Conservation (phyloP, 139 green algal genomes). For the Chlamydomonas sp. region DNA sequence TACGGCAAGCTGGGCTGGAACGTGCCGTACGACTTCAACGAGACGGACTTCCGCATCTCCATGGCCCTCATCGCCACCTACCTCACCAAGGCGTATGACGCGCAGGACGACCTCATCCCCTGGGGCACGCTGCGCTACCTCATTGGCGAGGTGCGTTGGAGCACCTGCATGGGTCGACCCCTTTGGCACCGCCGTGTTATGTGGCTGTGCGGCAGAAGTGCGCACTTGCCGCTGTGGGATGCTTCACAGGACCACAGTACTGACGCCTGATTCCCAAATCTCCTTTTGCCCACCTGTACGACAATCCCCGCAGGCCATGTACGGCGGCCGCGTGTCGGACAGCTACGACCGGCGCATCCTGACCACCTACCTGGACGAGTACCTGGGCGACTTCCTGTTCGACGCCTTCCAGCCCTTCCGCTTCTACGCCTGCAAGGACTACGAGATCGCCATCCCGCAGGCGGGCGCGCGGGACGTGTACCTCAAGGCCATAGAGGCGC, state of each 20-base stretch:
- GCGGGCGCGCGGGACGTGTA: constrained; percentile 62
- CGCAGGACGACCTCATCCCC: constrained; percentile 72
- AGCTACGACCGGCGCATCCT: constrained; percentile 85
- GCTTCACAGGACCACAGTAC: too few relatives aligned
- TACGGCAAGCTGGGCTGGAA: constrained; percentile 96
- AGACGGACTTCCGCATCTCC: constrained; percentile 93
- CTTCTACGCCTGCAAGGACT: constrained; percentile 57
- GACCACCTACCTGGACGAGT: constrained; percentile 91
- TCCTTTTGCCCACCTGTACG: background rate
- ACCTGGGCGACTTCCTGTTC: constrained; percentile 94
- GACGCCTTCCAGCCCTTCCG: constrained; percentile 89
- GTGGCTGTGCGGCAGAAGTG: too few relatives aligned
- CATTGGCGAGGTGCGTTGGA: constrained; percentile 74
- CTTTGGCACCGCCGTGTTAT: background rate
- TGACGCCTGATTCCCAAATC: too few relatives aligned
- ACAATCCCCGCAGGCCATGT: constrained; percentile 43
- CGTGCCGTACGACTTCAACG: constrained; percentile 95
- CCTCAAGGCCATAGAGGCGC: constrained; percentile 69
- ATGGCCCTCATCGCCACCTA: constrained; percentile 87
- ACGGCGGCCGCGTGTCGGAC: constrained; percentile 88
- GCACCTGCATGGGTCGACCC: constrained; percentile 22
- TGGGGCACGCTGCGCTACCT: constrained; percentile 91
- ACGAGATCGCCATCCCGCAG: constrained; percentile 51
- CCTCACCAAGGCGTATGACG: constrained; percentile 79
- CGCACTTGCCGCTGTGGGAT: too few relatives aligned